Base-by-base conservation (phyloP, 1,284 basidiomycete genomes). In the Tylopilus sp. region DNA sequence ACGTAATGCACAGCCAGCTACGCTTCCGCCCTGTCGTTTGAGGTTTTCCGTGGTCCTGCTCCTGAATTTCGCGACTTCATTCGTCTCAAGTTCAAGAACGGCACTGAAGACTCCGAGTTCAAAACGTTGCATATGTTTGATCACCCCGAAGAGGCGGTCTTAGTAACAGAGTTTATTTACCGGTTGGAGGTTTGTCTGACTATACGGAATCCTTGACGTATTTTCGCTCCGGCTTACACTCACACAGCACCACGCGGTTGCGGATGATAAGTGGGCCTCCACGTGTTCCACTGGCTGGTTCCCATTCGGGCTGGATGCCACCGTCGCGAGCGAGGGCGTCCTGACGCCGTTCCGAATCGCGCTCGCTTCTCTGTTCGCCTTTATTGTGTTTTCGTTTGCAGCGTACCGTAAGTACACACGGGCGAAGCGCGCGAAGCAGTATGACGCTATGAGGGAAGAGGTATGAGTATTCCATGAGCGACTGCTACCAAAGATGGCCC, bases 81-180 rank as follows among this genome's bases (percentile, higher is more conserved):
- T 56, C 81, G 86, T 52, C 74, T 92, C 74, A 85, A 81, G 69
- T 92, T 92, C 80, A 84, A 83, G 71, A 94, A 94, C 64, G 89
- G 89, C 19, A 86, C 88, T 8, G 60, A 71, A 19, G 74, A 74
- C 41, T 63, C n/a, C 26, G 54, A 71, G 51, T 81, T 81, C 68
- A 65, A 77, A 53, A 76, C 79, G 31, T 61, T 86, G 57, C 78
- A 81, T 58, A 78, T 84, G 59, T 86, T 86, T 63, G 80, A 75
- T 28, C 81, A 86, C 69, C 72, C 77, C 44, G 77, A 79, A 53
- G 79, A 81, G 54, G 15, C 23, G 2, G 81, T 90, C 47, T 79
- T 86, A 25, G 76, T 90, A 50, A 82, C 81, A 12, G 82, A 87
- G 56, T 91, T 92, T 69, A 81, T 86, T 61, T 82, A 84, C 69